These are phyloP conservation scores for Tolypocladium ovalisporum DNA, from an alignment of 2,329 filamentous ascomycete species.

Conservation along the genomic window DNA sequence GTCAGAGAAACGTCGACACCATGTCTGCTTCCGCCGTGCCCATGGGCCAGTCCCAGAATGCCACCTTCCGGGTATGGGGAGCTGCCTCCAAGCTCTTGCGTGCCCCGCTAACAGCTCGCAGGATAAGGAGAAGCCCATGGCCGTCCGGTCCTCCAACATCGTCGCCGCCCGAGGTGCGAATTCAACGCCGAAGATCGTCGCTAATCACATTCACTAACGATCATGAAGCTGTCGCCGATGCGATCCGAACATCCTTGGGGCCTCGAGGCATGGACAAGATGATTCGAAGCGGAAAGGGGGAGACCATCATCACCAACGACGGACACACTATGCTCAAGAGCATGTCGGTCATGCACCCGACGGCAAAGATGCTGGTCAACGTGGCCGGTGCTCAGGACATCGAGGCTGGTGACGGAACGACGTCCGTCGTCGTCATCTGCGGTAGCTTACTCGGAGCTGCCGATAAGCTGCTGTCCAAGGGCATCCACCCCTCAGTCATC, in stretches of 20 bases:
- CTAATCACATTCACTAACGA: conserved; percentile 1
- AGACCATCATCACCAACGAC: conserved; percentile 99
- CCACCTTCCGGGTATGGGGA: conserved; percentile 44
- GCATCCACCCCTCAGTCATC: conserved; percentile 95
- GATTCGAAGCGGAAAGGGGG: conserved; percentile 94
- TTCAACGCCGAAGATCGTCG: neutral
- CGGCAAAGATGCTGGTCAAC: conserved; percentile 97
- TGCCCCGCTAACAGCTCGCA: conserved; percentile 29
- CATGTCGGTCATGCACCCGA: conserved; percentile 99
- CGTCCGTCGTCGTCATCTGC: conserved; percentile 94
- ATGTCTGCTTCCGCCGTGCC: conserved; percentile 31
- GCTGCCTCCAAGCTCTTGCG: conserved; percentile 21
- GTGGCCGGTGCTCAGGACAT: conserved; percentile 95
- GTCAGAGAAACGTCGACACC: conserved; percentile 28
- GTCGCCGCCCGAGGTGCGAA: conserved; percentile 80
- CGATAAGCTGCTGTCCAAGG: conserved; percentile 81
- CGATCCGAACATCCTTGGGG: conserved; percentile 90
- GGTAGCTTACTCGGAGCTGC: conserved; percentile 90
- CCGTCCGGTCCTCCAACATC: conserved; percentile 92
- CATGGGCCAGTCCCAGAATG: conserved; percentile 33
- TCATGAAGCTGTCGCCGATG: conserved; percentile 77
- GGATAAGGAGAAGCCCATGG: conserved; percentile 97
- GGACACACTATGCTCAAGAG: conserved; percentile 98
- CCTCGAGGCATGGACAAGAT: conserved; percentile 99
- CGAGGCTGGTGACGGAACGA: conserved; percentile 95